Evolutionary conservation across 75 land plant species (phyloP).

Genomic region (Pinus taeda): DNA sequence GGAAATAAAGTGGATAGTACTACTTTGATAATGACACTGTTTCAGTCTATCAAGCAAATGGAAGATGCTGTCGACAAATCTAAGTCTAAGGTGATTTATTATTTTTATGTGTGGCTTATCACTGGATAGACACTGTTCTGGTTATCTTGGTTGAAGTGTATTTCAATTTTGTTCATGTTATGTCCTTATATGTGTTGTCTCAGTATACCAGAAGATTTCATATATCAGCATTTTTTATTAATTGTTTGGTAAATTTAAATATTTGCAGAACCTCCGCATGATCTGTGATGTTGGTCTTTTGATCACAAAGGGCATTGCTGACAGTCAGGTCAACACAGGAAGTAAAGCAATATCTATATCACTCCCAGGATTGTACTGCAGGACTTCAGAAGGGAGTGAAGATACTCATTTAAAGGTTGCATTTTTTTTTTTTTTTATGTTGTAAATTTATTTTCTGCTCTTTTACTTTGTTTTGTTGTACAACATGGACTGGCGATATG

Average conservation of each 20-base stretch:
- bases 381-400: neutral
- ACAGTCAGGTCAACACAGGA: slow-evolving; percentile 10
- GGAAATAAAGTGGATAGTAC: slow-evolving; percentile 34
- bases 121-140: neutral
- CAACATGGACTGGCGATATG: neutral
- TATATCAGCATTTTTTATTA: neutral
- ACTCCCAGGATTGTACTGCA: neutral
- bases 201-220: neutral
- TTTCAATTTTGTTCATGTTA: too few species aligned
- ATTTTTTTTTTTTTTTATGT: neutral
- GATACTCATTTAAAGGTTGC: neutral
- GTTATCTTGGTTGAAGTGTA: too few species aligned
- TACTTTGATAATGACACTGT: slow-evolving; percentile 51
- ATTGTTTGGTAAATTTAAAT: neutral
- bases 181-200: too few species aligned
- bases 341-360: neutral
- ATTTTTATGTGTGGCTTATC: neutral
- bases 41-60: slow-evolving; percentile 53
- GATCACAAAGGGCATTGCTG: slow-evolving; percentile 42
- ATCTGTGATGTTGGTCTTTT: slow-evolving; percentile 73
- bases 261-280: slow-evolving; percentile 46
- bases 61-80: slow-evolving; percentile 58
- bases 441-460: neutral
- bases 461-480: neutral
- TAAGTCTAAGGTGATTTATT: slow-evolving; percentile 44